phyloP scores from a whole-genome alignment of 2,329 filamentous ascomycete genomes.

The Ophiostoma sp. region DNA sequence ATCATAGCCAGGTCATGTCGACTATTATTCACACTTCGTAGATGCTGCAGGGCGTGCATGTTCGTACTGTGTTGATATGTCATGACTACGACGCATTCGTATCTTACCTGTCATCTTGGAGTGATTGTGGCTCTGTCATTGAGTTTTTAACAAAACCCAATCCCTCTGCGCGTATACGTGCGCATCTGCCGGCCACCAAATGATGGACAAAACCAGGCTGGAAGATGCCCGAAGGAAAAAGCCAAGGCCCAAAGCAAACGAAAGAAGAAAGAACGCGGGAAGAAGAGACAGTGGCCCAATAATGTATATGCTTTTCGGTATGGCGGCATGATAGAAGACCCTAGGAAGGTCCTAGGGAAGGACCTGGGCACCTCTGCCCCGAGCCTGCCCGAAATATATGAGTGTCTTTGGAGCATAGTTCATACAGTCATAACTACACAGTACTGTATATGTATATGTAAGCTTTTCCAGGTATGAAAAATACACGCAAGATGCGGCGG shows the following conservation, averaged over 20 bases:
- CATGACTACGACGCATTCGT: not conserved
- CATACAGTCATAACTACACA: not conserved
- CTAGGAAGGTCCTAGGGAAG: constrained; percentile 14
- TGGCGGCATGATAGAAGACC: constrained; percentile 6
- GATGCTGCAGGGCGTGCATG: not conserved
- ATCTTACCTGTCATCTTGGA: not conserved
- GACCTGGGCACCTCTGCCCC: not conserved
- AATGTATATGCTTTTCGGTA: not conserved
- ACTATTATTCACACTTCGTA: not conserved
- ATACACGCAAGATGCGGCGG: not conserved
- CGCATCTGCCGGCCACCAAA: not conserved
- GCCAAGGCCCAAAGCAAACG: too few species aligned
- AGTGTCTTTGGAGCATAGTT: not conserved
- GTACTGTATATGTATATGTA: not conserved
- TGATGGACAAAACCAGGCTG: not conserved
- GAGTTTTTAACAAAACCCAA: not conserved
- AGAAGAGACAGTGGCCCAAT: not conserved
- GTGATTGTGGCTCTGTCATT: not conserved
- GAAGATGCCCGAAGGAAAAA: too few species aligned
- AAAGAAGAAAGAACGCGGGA: not conserved
- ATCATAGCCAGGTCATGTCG: not conserved
- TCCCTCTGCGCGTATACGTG: not conserved
- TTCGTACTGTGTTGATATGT: not conserved
- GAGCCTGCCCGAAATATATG: not conserved
- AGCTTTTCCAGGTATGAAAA: not conserved